Evolutionary conservation across 192 early-diverging fungal genomes (phyloP).

Genomic region (Rhizophagus sp.): DNA sequence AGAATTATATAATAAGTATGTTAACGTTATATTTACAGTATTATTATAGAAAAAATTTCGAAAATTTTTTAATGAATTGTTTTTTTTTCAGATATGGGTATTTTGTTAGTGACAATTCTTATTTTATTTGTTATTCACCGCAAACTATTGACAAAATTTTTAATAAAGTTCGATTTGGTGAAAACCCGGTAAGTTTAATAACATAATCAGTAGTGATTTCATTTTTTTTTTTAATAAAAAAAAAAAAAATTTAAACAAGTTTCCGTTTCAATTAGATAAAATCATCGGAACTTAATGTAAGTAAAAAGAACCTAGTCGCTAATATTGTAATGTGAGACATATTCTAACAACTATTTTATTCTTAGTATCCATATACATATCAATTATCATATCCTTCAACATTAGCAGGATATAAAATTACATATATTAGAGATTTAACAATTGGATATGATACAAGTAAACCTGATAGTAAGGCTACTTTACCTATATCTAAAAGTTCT

Average conservation of each 20-base stretch:
- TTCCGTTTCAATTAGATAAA: neutral
- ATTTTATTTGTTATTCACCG: conserved; percentile 84
- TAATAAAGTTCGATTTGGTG: conserved; percentile 78
- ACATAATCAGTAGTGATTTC: neutral
- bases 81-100: conserved; percentile 58
- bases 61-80: no score
- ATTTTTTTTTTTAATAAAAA: neutral
- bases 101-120: conserved; percentile 84
- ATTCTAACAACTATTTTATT: conserved; percentile 12
- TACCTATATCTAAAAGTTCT: conserved; percentile 74
- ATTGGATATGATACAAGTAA: conserved; percentile 80
- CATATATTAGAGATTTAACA: conserved; percentile 84
- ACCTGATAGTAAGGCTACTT: conserved; percentile 57
- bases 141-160: conserved; percentile 73
- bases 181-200: conserved; percentile 32
- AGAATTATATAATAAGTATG: conserved; percentile 66
- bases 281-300: neutral
- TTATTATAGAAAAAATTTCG: no score
- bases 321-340: neutral
- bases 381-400: conserved; percentile 70
- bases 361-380: conserved; percentile 34
- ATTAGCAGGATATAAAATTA: conserved; percentile 68
- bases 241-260: neutral
- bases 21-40: neutral
- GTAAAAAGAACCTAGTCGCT: neutral